A percentile compares a stretch with the other conserved stretches of the same genome.
Evolutionary conservation across 2,329 filamentous ascomycete genomes (phyloP).

Genomic region (Neofusicoccum ribis): DNA sequence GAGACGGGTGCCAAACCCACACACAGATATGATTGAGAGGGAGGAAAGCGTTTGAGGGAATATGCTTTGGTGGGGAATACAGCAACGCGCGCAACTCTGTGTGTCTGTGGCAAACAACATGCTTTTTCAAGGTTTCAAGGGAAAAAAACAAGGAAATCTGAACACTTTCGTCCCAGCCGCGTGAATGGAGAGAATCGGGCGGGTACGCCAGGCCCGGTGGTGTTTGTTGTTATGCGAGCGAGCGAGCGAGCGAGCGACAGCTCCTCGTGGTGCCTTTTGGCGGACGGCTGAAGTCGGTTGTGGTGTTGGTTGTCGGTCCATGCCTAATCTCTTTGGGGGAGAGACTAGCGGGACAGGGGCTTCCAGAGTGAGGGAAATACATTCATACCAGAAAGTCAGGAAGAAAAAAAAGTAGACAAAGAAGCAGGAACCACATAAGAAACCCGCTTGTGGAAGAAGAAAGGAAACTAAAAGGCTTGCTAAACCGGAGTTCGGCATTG

Average conservation of each 20-base stretch:
- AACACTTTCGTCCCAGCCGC: slow-evolving; percentile 12
- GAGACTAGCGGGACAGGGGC: background rate
- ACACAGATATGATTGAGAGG: slow-evolving; percentile 1
- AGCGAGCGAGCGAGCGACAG: background rate
- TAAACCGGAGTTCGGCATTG: background rate
- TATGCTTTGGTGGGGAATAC: slow-evolving; percentile 14
- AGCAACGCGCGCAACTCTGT: background rate
- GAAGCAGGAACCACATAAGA: slow-evolving; percentile 15
- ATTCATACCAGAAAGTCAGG: slow-evolving; percentile 3
- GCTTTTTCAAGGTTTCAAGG: slow-evolving; percentile 12
- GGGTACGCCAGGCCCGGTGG: background rate
- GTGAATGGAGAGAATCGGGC: slow-evolving; percentile 6
- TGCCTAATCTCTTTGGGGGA: background rate
- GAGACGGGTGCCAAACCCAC: slow-evolving; percentile 2
- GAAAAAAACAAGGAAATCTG: slow-evolving; percentile 10
- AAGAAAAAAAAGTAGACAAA: slow-evolving; percentile 6
- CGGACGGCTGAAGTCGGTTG: background rate
- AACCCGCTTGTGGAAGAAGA: slow-evolving; percentile 3
- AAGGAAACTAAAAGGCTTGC: slow-evolving; percentile 6
- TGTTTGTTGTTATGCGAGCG: background rate
- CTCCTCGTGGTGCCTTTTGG: background rate
- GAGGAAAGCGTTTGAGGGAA: slow-evolving; percentile 10
- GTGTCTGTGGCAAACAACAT: slow-evolving; percentile 7
- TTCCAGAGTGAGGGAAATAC: slow-evolving; percentile 2
- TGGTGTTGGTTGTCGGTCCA: background rate